These are phyloP conservation scores for Argentina anserina DNA, from an alignment of 306 rosid genomes.

Conservation along the genomic window DNA sequence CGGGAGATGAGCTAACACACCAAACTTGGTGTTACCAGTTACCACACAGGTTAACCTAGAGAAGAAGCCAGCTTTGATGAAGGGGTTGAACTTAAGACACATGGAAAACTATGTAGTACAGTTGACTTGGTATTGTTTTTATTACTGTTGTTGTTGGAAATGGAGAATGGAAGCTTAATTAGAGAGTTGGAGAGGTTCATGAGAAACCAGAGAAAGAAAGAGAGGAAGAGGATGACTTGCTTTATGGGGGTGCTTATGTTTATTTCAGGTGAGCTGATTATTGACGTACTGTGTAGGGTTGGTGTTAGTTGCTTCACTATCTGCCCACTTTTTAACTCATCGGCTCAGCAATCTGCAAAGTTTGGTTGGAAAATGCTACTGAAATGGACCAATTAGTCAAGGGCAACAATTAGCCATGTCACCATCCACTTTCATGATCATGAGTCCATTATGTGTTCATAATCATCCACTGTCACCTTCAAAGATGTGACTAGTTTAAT, in stretches of 20 bases:
- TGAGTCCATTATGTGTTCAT: too few species aligned
- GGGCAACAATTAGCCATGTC: background rate
- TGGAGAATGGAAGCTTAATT: constrained; percentile 11
- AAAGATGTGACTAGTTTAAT: too few species aligned
- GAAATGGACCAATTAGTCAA: background rate
- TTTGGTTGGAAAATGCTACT: constrained; percentile 23
- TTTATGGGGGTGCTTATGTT: constrained; percentile 24
- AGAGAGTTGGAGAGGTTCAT: constrained; percentile 28
- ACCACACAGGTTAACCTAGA: constrained; percentile 22
- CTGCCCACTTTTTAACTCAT: constrained; percentile 36
- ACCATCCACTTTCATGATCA: too few species aligned
- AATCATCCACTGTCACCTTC: too few species aligned
- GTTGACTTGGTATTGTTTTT: constrained; percentile 30
- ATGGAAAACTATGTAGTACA: constrained; percentile 7
- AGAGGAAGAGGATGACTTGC: background rate
- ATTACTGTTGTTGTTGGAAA: constrained; percentile 27
- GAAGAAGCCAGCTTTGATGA: constrained; percentile 32
- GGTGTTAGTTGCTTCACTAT: constrained; percentile 70
- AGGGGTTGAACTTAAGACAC: constrained; percentile 23
- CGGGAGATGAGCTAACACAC: constrained; percentile 84
- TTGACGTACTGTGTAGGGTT: constrained; percentile 56
- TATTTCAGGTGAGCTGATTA: constrained; percentile 57
- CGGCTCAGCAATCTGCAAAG: constrained; percentile 27
- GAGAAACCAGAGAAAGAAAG: constrained; percentile 24
- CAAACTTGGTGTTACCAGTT: constrained; percentile 38